Conservation (phyloP, 352 stramenopile species). For the Pythium brachiatum region DNA sequence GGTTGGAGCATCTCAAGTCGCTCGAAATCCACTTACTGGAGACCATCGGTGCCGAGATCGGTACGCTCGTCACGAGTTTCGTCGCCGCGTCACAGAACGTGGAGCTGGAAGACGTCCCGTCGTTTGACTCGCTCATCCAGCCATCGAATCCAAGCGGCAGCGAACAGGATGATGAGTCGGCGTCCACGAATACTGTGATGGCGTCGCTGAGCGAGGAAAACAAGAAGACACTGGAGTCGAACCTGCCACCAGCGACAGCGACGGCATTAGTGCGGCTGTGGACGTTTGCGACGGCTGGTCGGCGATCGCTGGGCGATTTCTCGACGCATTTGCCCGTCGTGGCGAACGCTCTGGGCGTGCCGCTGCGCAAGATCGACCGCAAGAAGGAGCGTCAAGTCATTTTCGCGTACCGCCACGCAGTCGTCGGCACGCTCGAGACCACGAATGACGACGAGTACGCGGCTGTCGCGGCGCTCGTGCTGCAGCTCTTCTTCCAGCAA, state of each 20-base stretch:
- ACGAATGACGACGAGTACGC: conserved; percentile 24
- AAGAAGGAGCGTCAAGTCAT: conserved; percentile 81
- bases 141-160: conserved; percentile 7
- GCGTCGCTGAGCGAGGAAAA: conserved; percentile 53
- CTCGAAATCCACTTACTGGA: conserved; percentile 57
- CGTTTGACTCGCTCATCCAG: conserved; percentile 23
- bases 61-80: conserved; percentile 60
- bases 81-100: conserved; percentile 60
- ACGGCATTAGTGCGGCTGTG: conserved; percentile 58
- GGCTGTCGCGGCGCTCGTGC: conserved; percentile 28
- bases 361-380: conserved; percentile 72
- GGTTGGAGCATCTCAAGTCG: conserved; percentile 45
- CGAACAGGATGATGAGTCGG: conserved; percentile 5
- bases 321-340: conserved; percentile 53
- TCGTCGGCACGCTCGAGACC: conserved; percentile 44
- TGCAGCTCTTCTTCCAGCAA: conserved; percentile 78
- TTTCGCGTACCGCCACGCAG: conserved; percentile 55
- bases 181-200: conserved; percentile 18
- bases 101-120: conserved; percentile 48
- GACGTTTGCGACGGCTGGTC: conserved; percentile 61
- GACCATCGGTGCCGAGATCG: conserved; percentile 47
- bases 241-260: conserved; percentile 45
- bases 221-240: conserved; percentile 63
- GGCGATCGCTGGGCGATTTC: conserved; percentile 61
- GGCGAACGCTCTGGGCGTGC: conserved; percentile 65